A percentile compares a stretch with the other conserved stretches of the same genome.
phyloP scores from a whole-genome alignment of 2,329 filamentous ascomycete species.

The Alternaria tenuissima region DNA sequence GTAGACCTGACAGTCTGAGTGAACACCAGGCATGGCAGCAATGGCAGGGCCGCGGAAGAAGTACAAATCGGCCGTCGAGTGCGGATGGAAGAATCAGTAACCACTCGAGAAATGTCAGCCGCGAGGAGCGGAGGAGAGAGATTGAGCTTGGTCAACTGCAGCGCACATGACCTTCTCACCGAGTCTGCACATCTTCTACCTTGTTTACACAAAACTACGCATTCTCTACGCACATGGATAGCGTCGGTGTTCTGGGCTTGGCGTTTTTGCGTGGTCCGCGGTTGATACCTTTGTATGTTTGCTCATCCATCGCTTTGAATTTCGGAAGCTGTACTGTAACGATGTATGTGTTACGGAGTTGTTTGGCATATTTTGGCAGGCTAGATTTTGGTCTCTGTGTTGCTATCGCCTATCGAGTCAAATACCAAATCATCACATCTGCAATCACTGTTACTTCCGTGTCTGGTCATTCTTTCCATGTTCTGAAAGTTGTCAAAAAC shows the following conservation, averaged over 20 bases:
- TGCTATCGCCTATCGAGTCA: background rate
- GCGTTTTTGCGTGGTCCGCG: slow-evolving; percentile 15
- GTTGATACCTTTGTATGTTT: slow-evolving; percentile 7
- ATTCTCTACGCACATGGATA: slow-evolving; percentile 12
- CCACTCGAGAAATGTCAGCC: slow-evolving; percentile 47
- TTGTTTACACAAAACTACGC: background rate
- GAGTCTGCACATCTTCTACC: background rate
- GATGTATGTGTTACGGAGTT: slow-evolving; percentile 8
- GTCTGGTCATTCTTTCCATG: background rate
- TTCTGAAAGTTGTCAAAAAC: background rate
- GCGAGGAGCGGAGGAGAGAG: slow-evolving; percentile 52
- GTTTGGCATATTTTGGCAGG: background rate
- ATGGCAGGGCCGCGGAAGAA: slow-evolving; percentile 43
- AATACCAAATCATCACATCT: background rate
- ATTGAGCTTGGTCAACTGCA: slow-evolving; percentile 49
- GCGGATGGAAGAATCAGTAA: slow-evolving; percentile 30
- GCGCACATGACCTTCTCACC: slow-evolving; percentile 9
- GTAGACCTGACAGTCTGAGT: slow-evolving; percentile 39
- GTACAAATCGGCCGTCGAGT: slow-evolving; percentile 36
- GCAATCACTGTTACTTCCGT: background rate
- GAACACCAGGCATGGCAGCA: slow-evolving; percentile 42
- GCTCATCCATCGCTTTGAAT: background rate
- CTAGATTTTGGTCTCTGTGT: background rate
- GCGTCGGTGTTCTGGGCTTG: slow-evolving; percentile 22
- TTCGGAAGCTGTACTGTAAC: background rate